These are phyloP conservation scores for Scleromitrula shiraiana DNA, from an alignment of 2,329 filamentous ascomycete species.

Conservation along the genomic window DNA sequence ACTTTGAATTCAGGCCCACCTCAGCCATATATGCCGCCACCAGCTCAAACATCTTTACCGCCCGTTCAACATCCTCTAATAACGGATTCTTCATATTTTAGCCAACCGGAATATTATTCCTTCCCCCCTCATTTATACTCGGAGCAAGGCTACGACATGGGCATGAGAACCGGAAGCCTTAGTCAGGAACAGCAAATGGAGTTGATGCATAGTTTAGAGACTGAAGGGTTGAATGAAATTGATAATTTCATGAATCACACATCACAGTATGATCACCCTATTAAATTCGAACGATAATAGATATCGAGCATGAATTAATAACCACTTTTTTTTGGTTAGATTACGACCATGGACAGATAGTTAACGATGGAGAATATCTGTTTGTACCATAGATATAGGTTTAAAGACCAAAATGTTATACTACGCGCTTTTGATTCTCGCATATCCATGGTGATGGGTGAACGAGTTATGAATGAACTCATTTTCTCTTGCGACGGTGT, in stretches of 20 bases:
- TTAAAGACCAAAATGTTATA: background rate
- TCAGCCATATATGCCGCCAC: slow-evolving; percentile 9
- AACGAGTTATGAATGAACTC: background rate
- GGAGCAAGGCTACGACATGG: slow-evolving; percentile 36
- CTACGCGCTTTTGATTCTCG: background rate
- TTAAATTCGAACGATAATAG: slow-evolving; percentile 18
- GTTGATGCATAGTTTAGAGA: slow-evolving; percentile 73
- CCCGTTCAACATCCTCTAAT: slow-evolving; percentile 16
- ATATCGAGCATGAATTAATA: slow-evolving; percentile 11
- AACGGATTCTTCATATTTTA: slow-evolving; percentile 24
- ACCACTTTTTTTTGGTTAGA: slow-evolving; percentile 5
- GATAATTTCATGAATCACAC: slow-evolving; percentile 45
- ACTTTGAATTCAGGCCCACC: slow-evolving; percentile 23
- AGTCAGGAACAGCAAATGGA: slow-evolving; percentile 77
- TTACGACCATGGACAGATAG: background rate
- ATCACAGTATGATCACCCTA: slow-evolving; percentile 22
- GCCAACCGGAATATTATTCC: slow-evolving; percentile 22
- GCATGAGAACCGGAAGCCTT: slow-evolving; percentile 55
- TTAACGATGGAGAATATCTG: background rate
- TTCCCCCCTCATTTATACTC: slow-evolving; percentile 29
- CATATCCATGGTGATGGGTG: background rate
- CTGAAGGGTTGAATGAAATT: slow-evolving; percentile 54
- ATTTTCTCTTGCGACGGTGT: background rate
- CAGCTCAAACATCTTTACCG: slow-evolving; percentile 11
- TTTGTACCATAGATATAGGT: background rate